These are phyloP conservation scores for Populus euphratica DNA, from an alignment of 345 rosid genomes.

Conservation along the genomic window DNA sequence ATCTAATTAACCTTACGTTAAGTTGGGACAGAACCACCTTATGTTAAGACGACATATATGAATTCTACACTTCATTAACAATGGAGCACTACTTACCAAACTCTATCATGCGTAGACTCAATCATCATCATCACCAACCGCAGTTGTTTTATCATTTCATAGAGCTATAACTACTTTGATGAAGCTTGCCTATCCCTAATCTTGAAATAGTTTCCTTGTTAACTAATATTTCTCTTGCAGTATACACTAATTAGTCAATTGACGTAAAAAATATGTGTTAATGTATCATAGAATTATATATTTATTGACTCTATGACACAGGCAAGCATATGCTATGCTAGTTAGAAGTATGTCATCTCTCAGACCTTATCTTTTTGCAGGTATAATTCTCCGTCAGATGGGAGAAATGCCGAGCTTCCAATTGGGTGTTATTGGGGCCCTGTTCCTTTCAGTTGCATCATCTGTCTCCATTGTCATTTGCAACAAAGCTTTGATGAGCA, in stretches of 20 bases:
- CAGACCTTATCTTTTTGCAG: not conserved
- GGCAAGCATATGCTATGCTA: not conserved
- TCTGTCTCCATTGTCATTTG: constrained; percentile 99
- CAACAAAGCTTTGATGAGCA: constrained; percentile 99
- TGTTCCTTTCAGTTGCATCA: constrained; percentile 92
- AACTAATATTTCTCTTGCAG: not conserved
- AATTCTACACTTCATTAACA: not conserved
- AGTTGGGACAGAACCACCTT: too few species aligned
- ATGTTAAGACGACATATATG: not conserved
- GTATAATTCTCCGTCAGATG: constrained; percentile 35
- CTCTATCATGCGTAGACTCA: not conserved
- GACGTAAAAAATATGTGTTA: not conserved
- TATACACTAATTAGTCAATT: not conserved
- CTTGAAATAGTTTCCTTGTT: not conserved
- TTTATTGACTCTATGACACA: not conserved
- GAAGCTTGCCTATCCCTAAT: not conserved
- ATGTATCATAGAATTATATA: not conserved
- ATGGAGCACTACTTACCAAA: not conserved
- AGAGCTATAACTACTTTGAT: not conserved
- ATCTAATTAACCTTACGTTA: not conserved
- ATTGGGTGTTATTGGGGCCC: constrained; percentile 85
- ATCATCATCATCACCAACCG: not conserved
- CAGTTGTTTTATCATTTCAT: not conserved
- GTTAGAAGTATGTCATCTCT: not conserved
- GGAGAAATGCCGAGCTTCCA: constrained; percentile 84